Conservation (phyloP, 2,329 filamentous ascomycete genomes). For the Fulvia fulva region DNA sequence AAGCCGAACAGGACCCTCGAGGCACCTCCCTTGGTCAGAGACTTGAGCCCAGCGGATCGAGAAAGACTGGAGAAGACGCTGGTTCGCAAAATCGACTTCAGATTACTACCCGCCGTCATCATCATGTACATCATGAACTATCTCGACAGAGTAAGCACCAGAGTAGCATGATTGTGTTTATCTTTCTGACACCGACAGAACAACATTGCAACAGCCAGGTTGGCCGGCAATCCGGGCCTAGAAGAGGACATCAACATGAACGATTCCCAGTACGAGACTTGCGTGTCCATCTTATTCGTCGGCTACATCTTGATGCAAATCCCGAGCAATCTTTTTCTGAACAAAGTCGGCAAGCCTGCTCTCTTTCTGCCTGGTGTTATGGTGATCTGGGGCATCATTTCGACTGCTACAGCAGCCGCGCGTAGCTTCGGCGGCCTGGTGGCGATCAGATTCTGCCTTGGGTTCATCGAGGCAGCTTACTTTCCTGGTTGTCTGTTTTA, state of each 20-base stretch:
- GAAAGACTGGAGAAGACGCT: slow-evolving; percentile 49
- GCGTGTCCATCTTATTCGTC: slow-evolving; percentile 43
- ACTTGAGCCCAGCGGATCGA: slow-evolving; percentile 17
- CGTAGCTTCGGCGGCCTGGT: slow-evolving; percentile 37
- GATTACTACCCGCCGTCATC: slow-evolving; percentile 65
- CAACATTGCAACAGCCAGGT: slow-evolving; percentile 29
- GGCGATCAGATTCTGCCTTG: slow-evolving; percentile 38
- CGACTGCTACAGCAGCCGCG: slow-evolving; percentile 32
- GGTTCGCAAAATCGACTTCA: slow-evolving; percentile 66
- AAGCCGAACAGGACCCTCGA: slow-evolving; percentile 13
- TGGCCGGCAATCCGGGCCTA: slow-evolving; percentile 37
- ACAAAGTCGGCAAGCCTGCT: slow-evolving; percentile 34
- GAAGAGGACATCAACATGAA: slow-evolving; percentile 44
- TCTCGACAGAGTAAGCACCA: slow-evolving; percentile 42
- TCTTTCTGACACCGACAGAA: slow-evolving; percentile 13
- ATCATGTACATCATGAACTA: slow-evolving; percentile 77
- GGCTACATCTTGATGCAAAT: slow-evolving; percentile 37
- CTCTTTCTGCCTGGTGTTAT: slow-evolving; percentile 32
- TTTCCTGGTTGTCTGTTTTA: slow-evolving; percentile 47
- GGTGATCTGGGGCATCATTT: slow-evolving; percentile 36
- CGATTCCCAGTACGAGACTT: slow-evolving; percentile 44
- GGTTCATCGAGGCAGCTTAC: slow-evolving; percentile 45
- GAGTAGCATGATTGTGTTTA: neutral
- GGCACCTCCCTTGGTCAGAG: slow-evolving; percentile 15
- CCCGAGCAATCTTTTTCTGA: slow-evolving; percentile 37